Conservation (phyloP, 169 alveolate genomes). For the Eimeria necatrix region DNA sequence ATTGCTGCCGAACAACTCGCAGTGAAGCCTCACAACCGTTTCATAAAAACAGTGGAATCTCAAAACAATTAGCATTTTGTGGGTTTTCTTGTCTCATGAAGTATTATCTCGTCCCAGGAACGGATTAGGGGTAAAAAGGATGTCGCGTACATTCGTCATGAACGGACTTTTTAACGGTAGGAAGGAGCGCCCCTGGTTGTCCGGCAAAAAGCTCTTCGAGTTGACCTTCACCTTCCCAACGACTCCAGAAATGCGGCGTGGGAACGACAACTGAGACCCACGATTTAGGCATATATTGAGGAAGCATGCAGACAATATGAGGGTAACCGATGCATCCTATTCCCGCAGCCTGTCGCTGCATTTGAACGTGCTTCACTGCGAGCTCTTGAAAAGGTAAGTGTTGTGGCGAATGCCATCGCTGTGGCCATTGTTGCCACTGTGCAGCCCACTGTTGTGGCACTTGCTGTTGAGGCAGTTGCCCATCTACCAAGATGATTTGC, state of each 20-base stretch:
- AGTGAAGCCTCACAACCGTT: too few species aligned
- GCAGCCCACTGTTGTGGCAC: conserved; percentile 8
- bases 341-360: neutral
- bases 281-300: neutral
- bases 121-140: neutral
- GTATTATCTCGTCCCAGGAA: too few species aligned
- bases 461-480: conserved; percentile 11
- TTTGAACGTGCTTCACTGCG: neutral
- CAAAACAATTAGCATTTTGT: too few species aligned
- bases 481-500: neutral
- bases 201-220: conserved; percentile 69
- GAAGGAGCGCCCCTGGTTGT: conserved; percentile 37
- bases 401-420: conserved; percentile 10
- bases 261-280: conserved; percentile 41
- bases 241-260: conserved; percentile 16
- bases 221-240: neutral
- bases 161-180: conserved; percentile 38
- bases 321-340: neutral
- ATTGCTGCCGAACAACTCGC: too few species aligned
- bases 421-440: conserved; percentile 20
- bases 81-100: too few species aligned
- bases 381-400: neutral
- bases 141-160: neutral
- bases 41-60: too few species aligned
- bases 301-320: neutral